These are phyloP conservation scores for Infundibulicybe gibba DNA, from an alignment of 768 basidiomycete species.

Conservation along the genomic window DNA sequence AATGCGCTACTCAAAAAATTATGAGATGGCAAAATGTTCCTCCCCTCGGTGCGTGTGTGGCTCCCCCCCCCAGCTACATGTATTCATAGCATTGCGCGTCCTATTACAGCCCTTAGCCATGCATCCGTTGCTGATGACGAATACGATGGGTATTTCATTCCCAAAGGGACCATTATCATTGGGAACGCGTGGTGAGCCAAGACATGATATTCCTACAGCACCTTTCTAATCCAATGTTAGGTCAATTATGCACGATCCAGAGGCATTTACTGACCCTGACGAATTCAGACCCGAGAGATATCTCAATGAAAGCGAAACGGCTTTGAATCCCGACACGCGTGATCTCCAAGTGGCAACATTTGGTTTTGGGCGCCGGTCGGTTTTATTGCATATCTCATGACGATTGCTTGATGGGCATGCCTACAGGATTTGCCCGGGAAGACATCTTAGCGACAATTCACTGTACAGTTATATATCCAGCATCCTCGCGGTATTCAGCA, in stretches of 20 bases:
- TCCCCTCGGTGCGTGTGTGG: no score
- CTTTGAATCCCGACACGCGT: slow-evolving; percentile 6
- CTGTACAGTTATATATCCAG: no score
- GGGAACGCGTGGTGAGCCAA: slow-evolving; percentile 8
- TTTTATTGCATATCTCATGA: not conserved
- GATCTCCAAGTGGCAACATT: slow-evolving; percentile 4
- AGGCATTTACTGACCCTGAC: slow-evolving; percentile 7
- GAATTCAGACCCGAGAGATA: no score
- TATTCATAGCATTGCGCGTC: no score
- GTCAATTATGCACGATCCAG: not conserved
- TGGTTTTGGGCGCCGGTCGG: slow-evolving; percentile 9
- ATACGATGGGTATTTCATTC: slow-evolving; percentile 8
- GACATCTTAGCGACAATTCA: no score
- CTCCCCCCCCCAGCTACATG: no score
- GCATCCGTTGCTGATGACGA: slow-evolving; percentile 6
- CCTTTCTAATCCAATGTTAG: not conserved
- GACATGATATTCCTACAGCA: not conserved
- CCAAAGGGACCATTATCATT: slow-evolving; percentile 9
- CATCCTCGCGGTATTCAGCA: slow-evolving; percentile 18
- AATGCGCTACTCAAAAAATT: slow-evolving; percentile 12
- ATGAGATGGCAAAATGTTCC: not conserved
- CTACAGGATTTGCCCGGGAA: slow-evolving; percentile 22
- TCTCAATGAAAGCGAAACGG: no score
- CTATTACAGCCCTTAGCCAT: no score
- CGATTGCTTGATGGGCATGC: not conserved